phyloP scores from a whole-genome alignment of 176 grass and related monocot species.

The Raddia distichophylla region DNA sequence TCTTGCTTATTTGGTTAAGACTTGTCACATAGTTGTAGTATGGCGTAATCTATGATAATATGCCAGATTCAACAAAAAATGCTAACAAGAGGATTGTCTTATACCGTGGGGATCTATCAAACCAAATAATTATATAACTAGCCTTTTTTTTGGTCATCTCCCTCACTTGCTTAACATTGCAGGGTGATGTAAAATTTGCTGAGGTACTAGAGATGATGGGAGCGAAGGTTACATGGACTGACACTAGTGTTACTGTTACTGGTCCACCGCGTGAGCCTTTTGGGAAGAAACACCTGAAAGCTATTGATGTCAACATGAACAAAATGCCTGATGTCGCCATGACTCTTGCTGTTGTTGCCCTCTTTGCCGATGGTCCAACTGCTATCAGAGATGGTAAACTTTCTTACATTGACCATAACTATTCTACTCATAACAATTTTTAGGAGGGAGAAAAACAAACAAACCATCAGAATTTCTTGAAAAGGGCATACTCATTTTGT shows the following conservation, averaged over 20 bases:
- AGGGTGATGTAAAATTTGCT: constrained; percentile 99
- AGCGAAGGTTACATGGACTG: constrained; percentile 94
- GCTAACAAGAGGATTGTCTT: background rate
- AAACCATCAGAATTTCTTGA: background rate
- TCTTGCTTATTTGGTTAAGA: background rate
- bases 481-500: background rate
- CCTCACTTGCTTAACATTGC: constrained; percentile 22
- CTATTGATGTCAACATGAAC: constrained; percentile 98
- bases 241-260: constrained; percentile 86
- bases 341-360: constrained; percentile 94
- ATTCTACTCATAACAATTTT: background rate
- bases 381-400: constrained; percentile 93
- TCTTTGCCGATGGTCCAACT: constrained; percentile 94
- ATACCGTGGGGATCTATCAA: background rate
- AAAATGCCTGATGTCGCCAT: constrained; percentile 99
- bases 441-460: background rate
- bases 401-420: constrained; percentile 9
- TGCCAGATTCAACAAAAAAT: background rate
- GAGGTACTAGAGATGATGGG: constrained; percentile 99
- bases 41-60: background rate
- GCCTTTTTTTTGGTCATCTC: background rate
- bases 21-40: background rate
- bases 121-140: background rate
- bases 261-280: constrained; percentile 75
- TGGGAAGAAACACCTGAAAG: constrained; percentile 74